Base-by-base conservation (phyloP, 1,139 yeast genomes). In the Wickerhamiella infanticola region DNA sequence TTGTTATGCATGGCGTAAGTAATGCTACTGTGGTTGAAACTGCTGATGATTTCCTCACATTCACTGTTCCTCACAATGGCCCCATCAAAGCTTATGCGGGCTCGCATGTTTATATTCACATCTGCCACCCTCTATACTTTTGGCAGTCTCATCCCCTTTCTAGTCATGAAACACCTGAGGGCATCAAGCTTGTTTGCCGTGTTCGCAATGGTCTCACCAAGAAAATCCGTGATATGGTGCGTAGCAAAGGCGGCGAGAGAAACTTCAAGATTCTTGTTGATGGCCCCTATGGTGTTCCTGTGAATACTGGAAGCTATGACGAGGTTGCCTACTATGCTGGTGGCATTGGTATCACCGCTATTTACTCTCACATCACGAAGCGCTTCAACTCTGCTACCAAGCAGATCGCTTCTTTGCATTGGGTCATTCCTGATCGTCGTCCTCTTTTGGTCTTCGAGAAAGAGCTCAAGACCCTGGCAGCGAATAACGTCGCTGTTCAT, bases 111-210 rank as follows among this genome's bases (percentile, higher is more conserved):
- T 78, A 66, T 53, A 61, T 78, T 44, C 74, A 76, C 57, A 73
- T 78, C 52, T 55, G 75, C 37, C 45, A 49, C 13, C 51, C 54
- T 31, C 45, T 50, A 31, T 41, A 45, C 11, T 55, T 52, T 43
- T 56, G 68, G 51, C 82, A 79, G 58, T 74, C 80, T 0, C 85
- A 79, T 59, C 85, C 85, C 0, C 77, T 79, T 56, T 75, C 85
- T 0, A 61, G 75, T 27, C 64, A 73, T 33, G 48, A 49, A 9
- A 50, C 45, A 5, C 46, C 51, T 36, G 52, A 50, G 18, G 53
- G 52, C 24, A 59, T 58, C 51, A 64, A 43, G 56, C 57, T 45
- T 53, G 59, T 38, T 58, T 64, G 47, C 57, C 63, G 47, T 60
- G 67, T 52, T 58, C 62, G 46, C 60, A 56, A 35, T 48, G 62